phyloP scores from a whole-genome alignment of 177 flowering plant genomes.

The Vitis hybrid region DNA sequence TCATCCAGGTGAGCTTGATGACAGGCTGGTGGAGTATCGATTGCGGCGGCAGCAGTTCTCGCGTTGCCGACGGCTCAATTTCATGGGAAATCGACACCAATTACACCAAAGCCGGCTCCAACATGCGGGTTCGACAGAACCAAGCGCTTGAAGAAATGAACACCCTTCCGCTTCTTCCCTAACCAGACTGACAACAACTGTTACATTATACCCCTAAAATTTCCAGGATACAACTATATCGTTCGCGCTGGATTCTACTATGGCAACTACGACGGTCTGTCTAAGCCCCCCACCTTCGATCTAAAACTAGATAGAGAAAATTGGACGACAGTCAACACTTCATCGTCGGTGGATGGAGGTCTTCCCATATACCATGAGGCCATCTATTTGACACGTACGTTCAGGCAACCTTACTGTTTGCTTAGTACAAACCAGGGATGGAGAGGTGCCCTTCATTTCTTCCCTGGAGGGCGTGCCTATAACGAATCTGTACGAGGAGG shows the following conservation, averaged over 20 bases:
- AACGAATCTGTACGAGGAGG: too few species aligned
- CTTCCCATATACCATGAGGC: not conserved
- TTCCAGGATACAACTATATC: not conserved
- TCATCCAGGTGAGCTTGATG: too few species aligned
- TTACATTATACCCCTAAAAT: not conserved
- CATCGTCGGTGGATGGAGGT: too few species aligned
- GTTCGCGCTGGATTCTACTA: constrained; percentile 7
- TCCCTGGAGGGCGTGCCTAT: not conserved
- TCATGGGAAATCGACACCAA: too few species aligned
- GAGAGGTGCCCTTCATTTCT: constrained; percentile 4
- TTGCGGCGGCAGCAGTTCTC: too few species aligned
- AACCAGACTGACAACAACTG: constrained; percentile 4
- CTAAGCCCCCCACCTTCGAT: not conserved
- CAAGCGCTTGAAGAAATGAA: too few species aligned
- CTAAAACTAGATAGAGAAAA: not conserved
- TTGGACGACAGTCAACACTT: not conserved
- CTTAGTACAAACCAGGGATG: not conserved
- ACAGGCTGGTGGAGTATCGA: too few species aligned
- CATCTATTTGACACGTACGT: not conserved
- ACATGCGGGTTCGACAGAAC: too few species aligned
- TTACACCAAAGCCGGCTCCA: too few species aligned
- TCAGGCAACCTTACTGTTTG: constrained; percentile 2
- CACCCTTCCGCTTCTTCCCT: constrained; percentile 10
- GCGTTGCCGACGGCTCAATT: too few species aligned
- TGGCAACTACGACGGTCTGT: constrained; percentile 7